Conservation (phyloP, 192 early-diverging fungal genomes). For the Gaertneriomyces semiglobifer region DNA sequence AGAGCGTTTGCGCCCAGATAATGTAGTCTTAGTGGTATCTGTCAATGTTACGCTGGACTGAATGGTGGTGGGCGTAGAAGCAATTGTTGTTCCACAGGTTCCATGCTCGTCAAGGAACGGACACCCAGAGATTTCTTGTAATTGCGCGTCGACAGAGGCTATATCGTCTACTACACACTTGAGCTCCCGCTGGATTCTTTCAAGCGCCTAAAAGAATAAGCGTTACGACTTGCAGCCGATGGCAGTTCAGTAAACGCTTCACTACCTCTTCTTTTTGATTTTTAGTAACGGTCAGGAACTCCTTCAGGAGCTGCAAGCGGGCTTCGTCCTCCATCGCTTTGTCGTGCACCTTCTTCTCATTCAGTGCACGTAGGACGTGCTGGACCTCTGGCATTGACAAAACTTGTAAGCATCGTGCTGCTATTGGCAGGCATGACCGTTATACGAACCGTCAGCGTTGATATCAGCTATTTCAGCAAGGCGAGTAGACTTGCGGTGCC, state of each 20-base stretch:
- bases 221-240: neutral
- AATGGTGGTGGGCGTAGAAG: too few species aligned
- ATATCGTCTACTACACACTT: conserved; percentile 48
- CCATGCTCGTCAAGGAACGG: neutral
- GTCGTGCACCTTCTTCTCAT: conserved; percentile 60
- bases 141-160: neutral
- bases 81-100: neutral
- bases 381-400: conserved; percentile 59
- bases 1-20: too few species aligned
- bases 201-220: conserved; percentile 32
- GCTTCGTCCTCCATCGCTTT: conserved; percentile 53
- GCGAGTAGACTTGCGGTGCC: conserved; percentile 21
- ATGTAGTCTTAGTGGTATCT: too few species aligned
- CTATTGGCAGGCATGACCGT: conserved; percentile 24
- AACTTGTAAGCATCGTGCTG: too few species aligned
- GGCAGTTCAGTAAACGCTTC: neutral
- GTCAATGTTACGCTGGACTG: too few species aligned
- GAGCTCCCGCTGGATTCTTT: conserved; percentile 39
- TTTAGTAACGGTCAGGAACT: conserved; percentile 65
- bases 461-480: conserved; percentile 33
- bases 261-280: conserved; percentile 51
- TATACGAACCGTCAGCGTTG: conserved; percentile 29
- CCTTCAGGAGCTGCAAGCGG: conserved; percentile 55
- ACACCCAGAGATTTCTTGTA: neutral
- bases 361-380: conserved; percentile 51